Evolutionary conservation across 108 stramenopile genomes (phyloP), one percentile per base, ranked within the genome.

Genomic region (Pelagomonas calceolata): DNA sequence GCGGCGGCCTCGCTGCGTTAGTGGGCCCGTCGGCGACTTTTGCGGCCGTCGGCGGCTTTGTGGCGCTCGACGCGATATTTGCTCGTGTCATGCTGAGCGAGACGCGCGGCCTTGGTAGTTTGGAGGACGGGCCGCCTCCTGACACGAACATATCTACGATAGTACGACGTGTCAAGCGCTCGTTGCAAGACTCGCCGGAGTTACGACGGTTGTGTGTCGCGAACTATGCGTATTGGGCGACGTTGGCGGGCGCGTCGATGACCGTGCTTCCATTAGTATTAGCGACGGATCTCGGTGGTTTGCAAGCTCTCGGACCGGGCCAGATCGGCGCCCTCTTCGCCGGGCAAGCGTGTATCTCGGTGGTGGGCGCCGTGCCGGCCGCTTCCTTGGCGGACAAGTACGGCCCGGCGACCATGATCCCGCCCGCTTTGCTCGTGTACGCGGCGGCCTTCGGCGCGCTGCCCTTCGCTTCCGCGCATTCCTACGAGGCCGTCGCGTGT

Each of bases 191-290:
- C n/a, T 43, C 26, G 14, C 34, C 64, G 46, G n/a, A 26, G n/a
- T 73, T 91, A 32, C 85, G 89, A 67, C 86, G 85, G 39, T 79
- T 89, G 14, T 81, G 88, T 63, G 82, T 90, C 29, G 86, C 92
- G 81, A 94, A 94, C 76, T 87, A 81, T 16, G 84, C 88, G 67
- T 94, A 94, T 73, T 88, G 91, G 88, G 67, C 88, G 17, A 85
- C 85, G 31, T 78, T 94, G 63, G 79, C 87, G 0, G 93, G 91
- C 32, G 66, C 83, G 0, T 88, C 92, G 76, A 90, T 94, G 91
- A 92, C 91, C 21, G 63, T 92, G 39, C 73, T 94, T 39, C 93
- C 93, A 0, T 75, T 94, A n/a, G 76, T 91, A 16, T 68, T 94
- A 32, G 91, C 90, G 10, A 70, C 85, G 46, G 78, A 85, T 9